These are phyloP conservation scores for Maudiozyma humilis DNA, from an alignment of 1,139 yeast species.

Conservation along the genomic window DNA sequence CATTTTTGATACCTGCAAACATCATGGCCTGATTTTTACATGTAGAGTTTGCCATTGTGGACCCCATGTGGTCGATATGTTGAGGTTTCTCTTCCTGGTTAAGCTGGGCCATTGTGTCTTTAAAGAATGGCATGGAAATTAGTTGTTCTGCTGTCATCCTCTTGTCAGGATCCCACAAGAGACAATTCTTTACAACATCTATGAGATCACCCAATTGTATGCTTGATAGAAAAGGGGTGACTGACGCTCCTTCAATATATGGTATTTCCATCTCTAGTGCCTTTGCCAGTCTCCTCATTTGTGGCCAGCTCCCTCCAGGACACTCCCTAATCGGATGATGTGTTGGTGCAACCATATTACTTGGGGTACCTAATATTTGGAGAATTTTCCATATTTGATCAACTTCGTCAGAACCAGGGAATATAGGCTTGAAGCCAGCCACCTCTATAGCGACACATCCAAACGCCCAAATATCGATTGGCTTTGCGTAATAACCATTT, in stretches of 20 bases:
- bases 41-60: slow-evolving; percentile 6
- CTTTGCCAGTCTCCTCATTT: slow-evolving; percentile 44
- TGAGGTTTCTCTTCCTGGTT: slow-evolving; percentile 5
- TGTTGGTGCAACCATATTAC: slow-evolving; percentile 1
- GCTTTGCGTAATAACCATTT: slow-evolving; percentile 55
- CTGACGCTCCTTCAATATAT: slow-evolving; percentile 34
- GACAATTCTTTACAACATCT: slow-evolving; percentile 48
- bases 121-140: slow-evolving; percentile 47
- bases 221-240: slow-evolving; percentile 35
- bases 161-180: slow-evolving; percentile 56
- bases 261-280: slow-evolving; percentile 51
- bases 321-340: slow-evolving; percentile 31
- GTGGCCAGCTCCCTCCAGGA: slow-evolving; percentile 62
- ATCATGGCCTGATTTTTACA: slow-evolving; percentile 23
- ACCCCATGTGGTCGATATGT: no score
- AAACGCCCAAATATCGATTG: slow-evolving; percentile 92
- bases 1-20: slow-evolving; percentile 21
- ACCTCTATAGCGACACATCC: slow-evolving; percentile 81
- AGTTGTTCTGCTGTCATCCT: slow-evolving; percentile 44
- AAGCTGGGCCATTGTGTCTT: slow-evolving; percentile 33
- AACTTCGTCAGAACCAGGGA: slow-evolving; percentile 72
- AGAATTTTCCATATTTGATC: slow-evolving; percentile 70
- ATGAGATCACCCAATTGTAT: slow-evolving; percentile 37
- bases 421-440: slow-evolving; percentile 65
- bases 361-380: slow-evolving; percentile 64